Evolutionary conservation across 1,284 basidiomycete genomes (phyloP).

Genomic region (Ceratorhiza oryzae-sativae): DNA sequence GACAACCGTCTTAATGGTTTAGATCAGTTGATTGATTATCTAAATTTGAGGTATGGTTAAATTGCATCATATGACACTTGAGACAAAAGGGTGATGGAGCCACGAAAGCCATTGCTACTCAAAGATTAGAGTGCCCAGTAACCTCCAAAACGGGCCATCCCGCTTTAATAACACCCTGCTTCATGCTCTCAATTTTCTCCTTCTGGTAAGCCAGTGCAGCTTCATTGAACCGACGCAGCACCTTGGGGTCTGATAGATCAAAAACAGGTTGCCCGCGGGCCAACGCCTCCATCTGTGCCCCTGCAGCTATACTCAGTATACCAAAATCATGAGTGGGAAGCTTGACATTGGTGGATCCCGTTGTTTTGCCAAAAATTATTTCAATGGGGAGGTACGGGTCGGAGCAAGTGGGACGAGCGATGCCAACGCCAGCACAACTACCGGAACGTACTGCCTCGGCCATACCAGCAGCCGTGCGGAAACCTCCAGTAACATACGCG

Average conservation of each 20-base stretch:
- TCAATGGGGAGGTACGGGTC: slow-evolving; percentile 56
- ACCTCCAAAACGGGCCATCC: not conserved
- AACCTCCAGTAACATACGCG: slow-evolving; percentile 59
- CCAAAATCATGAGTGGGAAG: not conserved
- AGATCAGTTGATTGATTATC: too few species aligned
- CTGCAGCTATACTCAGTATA: not conserved
- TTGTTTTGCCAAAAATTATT: slow-evolving; percentile 52
- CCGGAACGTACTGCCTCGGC: slow-evolving; percentile 50
- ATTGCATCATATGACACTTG: too few species aligned
- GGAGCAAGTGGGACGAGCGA: slow-evolving; percentile 56
- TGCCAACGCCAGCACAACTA: slow-evolving; percentile 54
- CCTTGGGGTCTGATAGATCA: slow-evolving; percentile 20
- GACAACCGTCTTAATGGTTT: too few species aligned
- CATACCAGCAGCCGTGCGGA: slow-evolving; percentile 56
- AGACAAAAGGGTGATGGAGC: too few species aligned
- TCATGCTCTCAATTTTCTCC: not conserved
- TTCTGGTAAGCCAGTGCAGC: not conserved
- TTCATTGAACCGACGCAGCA: not conserved
- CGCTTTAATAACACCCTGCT: not conserved
- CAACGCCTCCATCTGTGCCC: slow-evolving; percentile 6
- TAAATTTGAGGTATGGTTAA: too few species aligned
- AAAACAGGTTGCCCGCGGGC: slow-evolving; percentile 5
- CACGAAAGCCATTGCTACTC: too few species aligned
- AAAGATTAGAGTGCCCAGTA: too few species aligned
- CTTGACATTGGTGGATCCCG: slow-evolving; percentile 43